phyloP scores from a whole-genome alignment of 768 basidiomycete genomes.

The Rubroboletus pulcherrimus region DNA sequence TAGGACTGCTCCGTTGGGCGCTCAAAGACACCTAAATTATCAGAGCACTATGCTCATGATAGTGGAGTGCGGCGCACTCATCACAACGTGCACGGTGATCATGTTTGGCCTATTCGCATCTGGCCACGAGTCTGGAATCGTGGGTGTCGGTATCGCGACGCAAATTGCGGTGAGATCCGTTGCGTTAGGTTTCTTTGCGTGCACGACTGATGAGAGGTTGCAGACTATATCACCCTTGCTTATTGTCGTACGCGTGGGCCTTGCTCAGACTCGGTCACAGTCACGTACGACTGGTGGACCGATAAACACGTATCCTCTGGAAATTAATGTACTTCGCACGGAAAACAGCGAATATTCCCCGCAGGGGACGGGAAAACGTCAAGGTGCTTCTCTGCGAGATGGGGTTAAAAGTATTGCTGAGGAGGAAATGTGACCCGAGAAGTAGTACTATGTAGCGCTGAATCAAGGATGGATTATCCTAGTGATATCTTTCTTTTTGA shows the following conservation, averaged over 20 bases:
- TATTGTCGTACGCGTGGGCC: conserved; percentile 16
- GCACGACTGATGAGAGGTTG: background rate
- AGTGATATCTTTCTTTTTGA: too few species aligned
- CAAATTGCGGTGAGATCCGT: conserved; percentile 15
- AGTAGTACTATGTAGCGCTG: background rate
- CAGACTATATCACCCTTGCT: conserved; percentile 20
- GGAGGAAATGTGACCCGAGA: background rate
- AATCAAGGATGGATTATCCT: background rate
- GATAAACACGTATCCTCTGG: background rate
- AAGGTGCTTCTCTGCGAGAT: background rate
- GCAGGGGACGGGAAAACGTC: background rate
- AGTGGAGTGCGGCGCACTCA: conserved; percentile 20
- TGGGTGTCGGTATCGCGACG: conserved; percentile 15
- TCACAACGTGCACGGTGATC: conserved; percentile 17
- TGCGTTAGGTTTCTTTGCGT: background rate
- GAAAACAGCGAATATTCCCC: background rate
- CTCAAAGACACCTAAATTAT: conserved; percentile 8
- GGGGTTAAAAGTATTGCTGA: background rate
- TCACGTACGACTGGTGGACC: background rate
- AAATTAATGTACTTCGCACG: conserved; percentile 1
- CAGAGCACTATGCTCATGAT: conserved; percentile 13
- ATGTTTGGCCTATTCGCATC: conserved; percentile 17
- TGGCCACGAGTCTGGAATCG: conserved; percentile 11
- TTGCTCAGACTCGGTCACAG: background rate
- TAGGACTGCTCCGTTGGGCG: background rate